phyloP scores from a whole-genome alignment of 2,329 filamentous ascomycete genomes.

The Endoconidiophora polonica region DNA sequence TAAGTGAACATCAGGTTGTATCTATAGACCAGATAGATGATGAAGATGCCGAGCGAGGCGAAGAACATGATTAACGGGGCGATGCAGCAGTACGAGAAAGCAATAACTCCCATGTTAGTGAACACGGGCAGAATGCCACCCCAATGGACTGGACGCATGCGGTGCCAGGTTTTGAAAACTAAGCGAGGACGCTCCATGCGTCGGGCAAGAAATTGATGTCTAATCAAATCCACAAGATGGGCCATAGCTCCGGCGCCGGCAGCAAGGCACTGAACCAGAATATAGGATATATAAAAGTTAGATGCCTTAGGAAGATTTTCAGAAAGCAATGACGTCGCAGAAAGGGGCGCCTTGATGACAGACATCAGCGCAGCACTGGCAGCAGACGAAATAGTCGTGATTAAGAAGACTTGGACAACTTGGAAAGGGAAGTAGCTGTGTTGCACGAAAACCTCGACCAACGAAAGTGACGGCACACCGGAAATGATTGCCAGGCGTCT shows the following conservation, averaged over 20 bases:
- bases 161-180: conserved; percentile 64
- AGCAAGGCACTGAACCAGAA: conserved; percentile 77
- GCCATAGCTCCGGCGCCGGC: conserved; percentile 60
- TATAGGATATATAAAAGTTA: conserved; percentile 85
- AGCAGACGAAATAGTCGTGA: conserved; percentile 62
- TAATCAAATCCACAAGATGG: conserved; percentile 47
- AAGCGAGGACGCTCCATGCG: conserved; percentile 64
- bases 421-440: conserved; percentile 69
- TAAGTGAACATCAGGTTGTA: conserved; percentile 86
- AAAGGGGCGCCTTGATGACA: conserved; percentile 29
- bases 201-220: conserved; percentile 44
- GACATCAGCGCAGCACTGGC: conserved; percentile 48
- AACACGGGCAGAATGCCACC: conserved; percentile 69
- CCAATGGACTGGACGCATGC: conserved; percentile 60
- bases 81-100: conserved; percentile 73
- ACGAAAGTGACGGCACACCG: conserved; percentile 52
- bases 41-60: conserved; percentile 56
- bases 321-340: conserved; percentile 36
- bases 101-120: conserved; percentile 65
- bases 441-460: conserved; percentile 61
- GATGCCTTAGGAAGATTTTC: conserved; percentile 56
- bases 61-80: conserved; percentile 74
- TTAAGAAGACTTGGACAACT: conserved; percentile 69
- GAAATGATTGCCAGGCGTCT: conserved; percentile 56
- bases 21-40: conserved; percentile 76